Conservation (phyloP, 495 filamentous ascomycete genomes). For the Clavariopsis aquatica region DNA sequence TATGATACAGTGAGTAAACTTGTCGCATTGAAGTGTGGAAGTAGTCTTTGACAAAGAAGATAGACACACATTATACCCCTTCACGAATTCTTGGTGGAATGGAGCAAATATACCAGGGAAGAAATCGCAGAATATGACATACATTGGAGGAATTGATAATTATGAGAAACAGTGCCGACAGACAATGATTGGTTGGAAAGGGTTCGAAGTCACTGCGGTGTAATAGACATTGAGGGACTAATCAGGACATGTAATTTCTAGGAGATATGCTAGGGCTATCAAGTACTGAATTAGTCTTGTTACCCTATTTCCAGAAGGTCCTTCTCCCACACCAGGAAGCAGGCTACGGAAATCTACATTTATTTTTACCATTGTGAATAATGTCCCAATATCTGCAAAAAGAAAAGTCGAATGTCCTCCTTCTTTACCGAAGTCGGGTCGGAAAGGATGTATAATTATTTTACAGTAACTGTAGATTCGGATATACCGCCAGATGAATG, state of each 20-base stretch:
- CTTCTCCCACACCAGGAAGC: too few relatives aligned
- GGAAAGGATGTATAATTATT: too few relatives aligned
- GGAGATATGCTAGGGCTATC: too few relatives aligned
- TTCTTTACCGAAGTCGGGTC: too few relatives aligned
- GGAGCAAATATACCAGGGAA: constrained; percentile 39
- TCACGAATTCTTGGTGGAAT: constrained; percentile 38
- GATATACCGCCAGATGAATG: too few relatives aligned
- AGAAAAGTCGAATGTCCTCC: too few relatives aligned
- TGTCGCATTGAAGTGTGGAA: background rate
- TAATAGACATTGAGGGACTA: background rate
- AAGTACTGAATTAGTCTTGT: too few relatives aligned
- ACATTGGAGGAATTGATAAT: constrained; percentile 31
- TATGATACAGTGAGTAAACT: constrained; percentile 5
- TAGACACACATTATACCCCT: constrained; percentile 28
- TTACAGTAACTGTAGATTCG: too few relatives aligned
- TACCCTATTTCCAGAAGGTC: too few relatives aligned
- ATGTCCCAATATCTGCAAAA: too few relatives aligned
- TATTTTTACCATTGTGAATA: too few relatives aligned
- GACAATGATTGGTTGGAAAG: constrained; percentile 36
- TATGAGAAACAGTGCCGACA: constrained; percentile 36
- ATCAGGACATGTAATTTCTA: background rate
- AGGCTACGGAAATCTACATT: too few relatives aligned
- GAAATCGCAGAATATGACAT: constrained; percentile 36
- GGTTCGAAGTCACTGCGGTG: constrained; percentile 33
- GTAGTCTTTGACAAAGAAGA: background rate